Percentiles rank a stretch among this genome's conserved stretches.
phyloP scores from a whole-genome alignment of 306 rosid genomes.

The Rosa rugosa region DNA sequence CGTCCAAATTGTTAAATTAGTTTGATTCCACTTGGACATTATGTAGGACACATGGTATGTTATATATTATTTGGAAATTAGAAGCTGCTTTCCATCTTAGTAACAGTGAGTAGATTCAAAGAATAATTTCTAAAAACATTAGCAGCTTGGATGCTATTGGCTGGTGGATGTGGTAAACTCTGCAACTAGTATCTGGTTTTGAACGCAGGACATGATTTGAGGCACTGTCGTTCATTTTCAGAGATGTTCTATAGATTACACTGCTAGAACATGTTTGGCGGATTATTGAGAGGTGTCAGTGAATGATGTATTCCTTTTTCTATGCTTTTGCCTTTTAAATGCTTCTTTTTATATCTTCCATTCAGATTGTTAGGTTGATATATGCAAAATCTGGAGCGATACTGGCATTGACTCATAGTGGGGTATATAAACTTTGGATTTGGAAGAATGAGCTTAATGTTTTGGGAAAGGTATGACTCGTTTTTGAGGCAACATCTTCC shows the following conservation, averaged over 20 bases:
- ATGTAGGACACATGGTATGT: no score
- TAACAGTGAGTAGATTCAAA: no score
- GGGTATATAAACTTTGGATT: slow-evolving; percentile 42
- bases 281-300: neutral
- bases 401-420: slow-evolving; percentile 40
- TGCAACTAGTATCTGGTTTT: no score
- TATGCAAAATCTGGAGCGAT: slow-evolving; percentile 39
- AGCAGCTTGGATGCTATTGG: no score
- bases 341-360: neutral
- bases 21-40: no score
- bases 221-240: neutral
- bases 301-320: neutral
- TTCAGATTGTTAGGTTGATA: slow-evolving; percentile 37
- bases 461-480: neutral
- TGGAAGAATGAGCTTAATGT: neutral
- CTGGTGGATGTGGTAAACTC: no score
- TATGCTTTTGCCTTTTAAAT: neutral
- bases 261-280: neutral
- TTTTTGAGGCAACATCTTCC: neutral
- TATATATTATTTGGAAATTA: no score
- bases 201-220: neutral
- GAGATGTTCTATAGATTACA: neutral
- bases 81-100: no score
- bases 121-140: no score
- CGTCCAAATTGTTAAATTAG: no score